Evolutionary conservation across 1,139 yeast species (phyloP).

Genomic region (Magnusiomyces ingens): DNA sequence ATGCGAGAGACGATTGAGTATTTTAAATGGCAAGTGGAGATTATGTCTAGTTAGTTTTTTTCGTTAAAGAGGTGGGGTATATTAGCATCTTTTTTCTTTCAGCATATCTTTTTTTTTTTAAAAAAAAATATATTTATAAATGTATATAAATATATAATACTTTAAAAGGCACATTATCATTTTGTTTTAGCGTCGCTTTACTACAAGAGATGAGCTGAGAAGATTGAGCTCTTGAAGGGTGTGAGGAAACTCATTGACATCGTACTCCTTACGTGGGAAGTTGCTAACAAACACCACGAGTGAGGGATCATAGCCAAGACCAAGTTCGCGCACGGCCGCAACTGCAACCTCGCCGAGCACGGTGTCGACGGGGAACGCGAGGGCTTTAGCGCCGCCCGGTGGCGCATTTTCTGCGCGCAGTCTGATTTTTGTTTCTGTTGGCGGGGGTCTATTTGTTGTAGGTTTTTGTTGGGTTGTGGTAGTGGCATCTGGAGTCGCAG

Average conservation of each 20-base stretch:
- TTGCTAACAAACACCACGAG: conserved; percentile 27
- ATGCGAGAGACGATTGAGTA: conserved; percentile 22
- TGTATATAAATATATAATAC: too few species aligned
- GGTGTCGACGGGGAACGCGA: conserved; percentile 28
- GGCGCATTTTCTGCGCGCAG: conserved; percentile 27
- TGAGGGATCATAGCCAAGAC: conserved; percentile 17
- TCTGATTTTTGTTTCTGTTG: conserved; percentile 31
- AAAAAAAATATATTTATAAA: too few species aligned
- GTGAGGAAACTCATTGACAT: conserved; percentile 22
- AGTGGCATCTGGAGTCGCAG: conserved; percentile 9
- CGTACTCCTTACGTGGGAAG: conserved; percentile 29
- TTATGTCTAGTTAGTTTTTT: conserved; percentile 1
- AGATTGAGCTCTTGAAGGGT: conserved; percentile 29
- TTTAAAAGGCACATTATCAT: too few species aligned
- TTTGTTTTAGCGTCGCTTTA: conserved; percentile 2
- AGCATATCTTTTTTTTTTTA: too few species aligned
- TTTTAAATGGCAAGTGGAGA: conserved; percentile 18
- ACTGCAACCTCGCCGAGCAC: conserved; percentile 31
- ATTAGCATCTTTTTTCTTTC: too few species aligned
- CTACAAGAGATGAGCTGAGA: conserved; percentile 25
- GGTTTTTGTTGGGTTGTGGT: conserved; percentile 13
- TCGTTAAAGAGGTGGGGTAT: too few species aligned
- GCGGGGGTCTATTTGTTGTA: conserved; percentile 17
- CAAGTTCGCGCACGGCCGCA: conserved; percentile 23
- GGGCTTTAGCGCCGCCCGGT: conserved; percentile 21